Conservation (phyloP, 2,329 filamentous ascomycete genomes). For the Kalmusia sp. region DNA sequence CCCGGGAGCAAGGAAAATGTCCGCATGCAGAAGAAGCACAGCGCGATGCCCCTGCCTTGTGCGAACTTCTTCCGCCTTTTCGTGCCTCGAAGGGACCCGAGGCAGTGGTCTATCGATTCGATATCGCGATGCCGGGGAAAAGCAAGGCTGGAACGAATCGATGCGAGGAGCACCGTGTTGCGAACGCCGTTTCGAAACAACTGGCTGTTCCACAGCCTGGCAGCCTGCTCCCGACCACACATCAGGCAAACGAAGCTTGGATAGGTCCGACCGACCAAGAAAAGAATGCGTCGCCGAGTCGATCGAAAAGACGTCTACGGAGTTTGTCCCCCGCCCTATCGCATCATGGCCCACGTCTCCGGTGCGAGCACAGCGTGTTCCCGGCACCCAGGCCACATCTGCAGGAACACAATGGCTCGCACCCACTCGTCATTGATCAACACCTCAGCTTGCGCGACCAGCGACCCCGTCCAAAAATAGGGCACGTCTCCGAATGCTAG, state of each 20-base stretch:
- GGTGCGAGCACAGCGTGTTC: neutral
- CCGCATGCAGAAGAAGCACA: neutral
- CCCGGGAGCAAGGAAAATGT: neutral
- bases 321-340: neutral
- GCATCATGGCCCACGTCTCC: neutral
- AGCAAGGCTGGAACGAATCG: conserved; percentile 3
- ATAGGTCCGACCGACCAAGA: too few species aligned
- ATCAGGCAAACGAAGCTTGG: neutral
- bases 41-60: conserved; percentile 2
- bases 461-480: conserved; percentile 16
- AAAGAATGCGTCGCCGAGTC: too few species aligned
- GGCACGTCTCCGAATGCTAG: neutral
- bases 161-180: neutral
- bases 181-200: neutral
- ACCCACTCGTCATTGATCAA: neutral
- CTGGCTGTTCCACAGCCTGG: neutral
- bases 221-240: neutral
- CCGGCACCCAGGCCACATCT: conserved; percentile 12
- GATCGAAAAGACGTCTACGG: neutral
- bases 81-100: conserved; percentile 5
- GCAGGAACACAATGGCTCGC: conserved; percentile 19
- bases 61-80: conserved; percentile 7
- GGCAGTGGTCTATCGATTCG: conserved; percentile 10
- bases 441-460: conserved; percentile 9
- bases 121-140: conserved; percentile 4